Evolutionary conservation across 2,329 filamentous ascomycete genomes (phyloP), one percentile per base, ranked within the genome.

Genomic region (Diaporthe humulicola): DNA sequence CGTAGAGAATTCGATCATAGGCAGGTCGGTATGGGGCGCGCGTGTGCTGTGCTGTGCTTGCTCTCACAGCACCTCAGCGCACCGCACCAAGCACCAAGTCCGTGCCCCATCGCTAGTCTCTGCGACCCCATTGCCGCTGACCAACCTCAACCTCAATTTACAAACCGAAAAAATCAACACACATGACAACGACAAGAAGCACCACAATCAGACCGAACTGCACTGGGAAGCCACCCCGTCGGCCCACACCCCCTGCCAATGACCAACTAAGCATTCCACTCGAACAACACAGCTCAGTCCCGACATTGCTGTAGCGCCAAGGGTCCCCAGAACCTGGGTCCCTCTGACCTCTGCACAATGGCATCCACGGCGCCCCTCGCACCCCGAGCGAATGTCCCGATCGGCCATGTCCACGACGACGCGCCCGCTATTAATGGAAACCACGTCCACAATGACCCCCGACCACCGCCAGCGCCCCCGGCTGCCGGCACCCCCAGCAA

Each of bases 401-500:
- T 40, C 75, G 78, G 67, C 71, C 67, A 54, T 33, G 38, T 56
- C 48, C 48, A 73, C 56, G 70, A 84, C 69, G 82, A 83, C 50
- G 61, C 80, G 25, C 77, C 80, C 71, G 74, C 81, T 64, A 74
- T 80, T 38, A 86, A 84, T 76, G 82, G 84, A 64, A 73, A 77
- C 54, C 81, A 83, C 71, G 73, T 79, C 70, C 75, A 69, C 64
- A 85, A 86, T 78, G 85, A 87, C 64, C 84, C 81, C 60, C 83
- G 85, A 70, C 84, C 83, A n/a, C 84, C 85, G 28, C 84, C 85
- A 64, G 83, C 84, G 5, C 84, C 85, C 28, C 86, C 87, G 74
- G 83, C 86, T 52, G 81, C 85, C 75, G 82, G 85, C 80, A 85
- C 89, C 45, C 85, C 89, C 84, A 97, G 95, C 87, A 90, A 88